Percentiles rank a stretch among this genome's conserved stretches.
phyloP scores from a whole-genome alignment of 2,329 filamentous ascomycete genomes.

The Aspergillus sp. region DNA sequence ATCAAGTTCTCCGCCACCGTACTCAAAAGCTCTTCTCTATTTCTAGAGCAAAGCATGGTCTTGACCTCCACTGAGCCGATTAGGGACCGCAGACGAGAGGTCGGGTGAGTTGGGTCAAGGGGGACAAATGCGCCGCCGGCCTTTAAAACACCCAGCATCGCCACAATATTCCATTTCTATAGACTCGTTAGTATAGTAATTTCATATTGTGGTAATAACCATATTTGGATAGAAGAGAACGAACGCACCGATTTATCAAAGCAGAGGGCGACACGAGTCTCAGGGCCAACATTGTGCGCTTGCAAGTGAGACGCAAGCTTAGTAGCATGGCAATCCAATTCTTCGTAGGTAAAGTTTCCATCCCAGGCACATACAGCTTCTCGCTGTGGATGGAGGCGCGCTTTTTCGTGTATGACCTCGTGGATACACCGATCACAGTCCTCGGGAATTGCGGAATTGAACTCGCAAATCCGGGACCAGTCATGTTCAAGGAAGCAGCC shows the following conservation, averaged over 20 bases:
- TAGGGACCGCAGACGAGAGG: conserved; percentile 36
- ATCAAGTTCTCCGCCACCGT: conserved; percentile 27
- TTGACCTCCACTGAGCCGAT: conserved; percentile 33
- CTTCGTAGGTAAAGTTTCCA: conserved; percentile 37
- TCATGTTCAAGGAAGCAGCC: conserved; percentile 59
- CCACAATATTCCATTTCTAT: conserved; percentile 45
- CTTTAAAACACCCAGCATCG: conserved; percentile 43
- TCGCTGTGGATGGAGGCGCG: conserved; percentile 35
- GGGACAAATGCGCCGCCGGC: conserved; percentile 45
- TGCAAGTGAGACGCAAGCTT: conserved; percentile 38
- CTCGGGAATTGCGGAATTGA: conserved; percentile 49
- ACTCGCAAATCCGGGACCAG: conserved; percentile 54
- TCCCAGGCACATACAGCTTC: conserved; percentile 42
- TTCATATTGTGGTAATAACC: not conserved
- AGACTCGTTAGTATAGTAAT: not conserved
- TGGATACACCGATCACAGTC: conserved; percentile 42
- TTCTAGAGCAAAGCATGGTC: conserved; percentile 35
- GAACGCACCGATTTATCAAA: conserved; percentile 44
- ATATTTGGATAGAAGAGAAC: too few species aligned
- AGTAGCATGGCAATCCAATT: conserved; percentile 40
- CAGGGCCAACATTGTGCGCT: conserved; percentile 41
- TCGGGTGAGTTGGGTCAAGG: conserved; percentile 41
- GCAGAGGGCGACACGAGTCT: conserved; percentile 38
- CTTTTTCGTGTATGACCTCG: conserved; percentile 37
- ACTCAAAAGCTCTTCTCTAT: conserved; percentile 21